Base-by-base conservation (phyloP, 306 rosid genomes). In the Castanopsis chinensis region DNA sequence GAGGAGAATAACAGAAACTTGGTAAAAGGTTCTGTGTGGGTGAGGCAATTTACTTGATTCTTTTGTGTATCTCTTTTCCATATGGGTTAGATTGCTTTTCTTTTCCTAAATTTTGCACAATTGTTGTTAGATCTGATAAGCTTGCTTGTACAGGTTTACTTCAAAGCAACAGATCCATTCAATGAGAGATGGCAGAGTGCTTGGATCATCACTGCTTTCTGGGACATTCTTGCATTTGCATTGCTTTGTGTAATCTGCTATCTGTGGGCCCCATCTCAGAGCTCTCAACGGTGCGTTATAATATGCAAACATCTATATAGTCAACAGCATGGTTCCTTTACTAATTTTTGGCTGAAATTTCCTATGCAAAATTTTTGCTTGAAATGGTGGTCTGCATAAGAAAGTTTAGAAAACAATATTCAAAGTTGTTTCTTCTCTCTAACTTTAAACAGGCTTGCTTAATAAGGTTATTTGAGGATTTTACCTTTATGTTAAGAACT, bases 221-320 rank as follows among this genome's bases (percentile, higher is more conserved):
- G 99, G 99, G 97, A 95, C 87, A 76, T 89, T 85, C 89, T 92
- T 55, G 91, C 98, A 67, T 91, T 90, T 84, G 89, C 88, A 60
- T 83, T 95, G 85, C 96, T 95, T 6, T 87, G 92, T 76, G 97
- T 92, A 63, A 87, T 95, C 81, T 91, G 99, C 87, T 92, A 86
- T 83, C 97, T 92, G 49, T 95, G 99, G 99, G 96, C 99, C 13
- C 99, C 99, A 71, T 95, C 99, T 77, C 99, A 92, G 82, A 95
- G 93, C 88, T 92, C 99, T 76, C 97, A 95, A 86, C 86, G 98
- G 99, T 95, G 74, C 13, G 72, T 77, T 81, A 41, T 71, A 20
- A 61, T 56, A 19, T 75, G 54, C 4, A 53, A 28, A 37, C n/a
- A 11, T 55, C 12, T 3, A 58, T 43, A 30, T 49, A 41, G 32